Evolutionary conservation across 768 basidiomycete genomes (phyloP).

Genomic region (Hygrophorus russula): DNA sequence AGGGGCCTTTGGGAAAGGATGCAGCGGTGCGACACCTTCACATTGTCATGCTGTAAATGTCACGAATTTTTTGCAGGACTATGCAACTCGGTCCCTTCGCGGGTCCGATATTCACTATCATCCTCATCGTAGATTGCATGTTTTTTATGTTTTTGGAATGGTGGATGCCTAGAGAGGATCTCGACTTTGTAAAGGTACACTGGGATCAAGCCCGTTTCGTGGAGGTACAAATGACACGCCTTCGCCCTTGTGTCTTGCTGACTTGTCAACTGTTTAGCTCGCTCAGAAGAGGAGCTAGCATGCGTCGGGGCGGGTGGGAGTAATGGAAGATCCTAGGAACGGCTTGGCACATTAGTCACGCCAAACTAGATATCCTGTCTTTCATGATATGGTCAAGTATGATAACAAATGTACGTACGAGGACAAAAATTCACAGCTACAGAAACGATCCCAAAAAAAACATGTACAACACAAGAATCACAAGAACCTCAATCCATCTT

Average conservation of each 20-base stretch:
- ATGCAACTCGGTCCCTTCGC: constrained; percentile 69
- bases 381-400: too few relatives aligned
- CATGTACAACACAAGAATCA: not conserved
- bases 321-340: too few relatives aligned
- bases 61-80: constrained; percentile 33
- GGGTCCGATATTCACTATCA: constrained; percentile 81
- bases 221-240: constrained; percentile 15
- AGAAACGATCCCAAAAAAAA: not conserved
- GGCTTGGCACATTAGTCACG: too few relatives aligned
- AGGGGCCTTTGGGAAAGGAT: constrained; percentile 74
- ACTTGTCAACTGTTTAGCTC: too few relatives aligned
- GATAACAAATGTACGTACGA: too few relatives aligned
- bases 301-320: too few relatives aligned
- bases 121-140: constrained; percentile 80
- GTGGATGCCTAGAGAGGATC: constrained; percentile 65
- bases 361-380: too few relatives aligned
- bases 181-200: constrained; percentile 62
- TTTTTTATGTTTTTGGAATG: constrained; percentile 82
- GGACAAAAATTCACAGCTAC: too few relatives aligned
- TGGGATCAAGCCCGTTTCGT: constrained; percentile 42
- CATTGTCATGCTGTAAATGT: not conserved
- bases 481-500: not conserved
- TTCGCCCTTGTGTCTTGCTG: too few relatives aligned
- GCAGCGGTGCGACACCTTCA: constrained; percentile 37
- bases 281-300: too few relatives aligned